Conservation (phyloP, 2,329 filamentous ascomycete species). For the Sclerotiophoma versabilis region DNA sequence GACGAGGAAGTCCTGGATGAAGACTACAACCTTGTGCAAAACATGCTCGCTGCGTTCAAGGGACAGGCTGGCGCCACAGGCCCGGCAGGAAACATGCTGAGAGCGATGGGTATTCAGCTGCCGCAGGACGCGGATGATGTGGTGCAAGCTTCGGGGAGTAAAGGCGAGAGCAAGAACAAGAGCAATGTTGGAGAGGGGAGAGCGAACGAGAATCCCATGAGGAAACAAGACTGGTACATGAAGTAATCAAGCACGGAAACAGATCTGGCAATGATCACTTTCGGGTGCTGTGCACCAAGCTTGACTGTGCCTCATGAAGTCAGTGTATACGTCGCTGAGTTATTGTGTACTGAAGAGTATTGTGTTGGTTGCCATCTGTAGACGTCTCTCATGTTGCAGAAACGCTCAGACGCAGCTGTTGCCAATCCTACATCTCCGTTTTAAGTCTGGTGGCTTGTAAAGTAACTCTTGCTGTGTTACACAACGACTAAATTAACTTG, state of each 20-base stretch:
- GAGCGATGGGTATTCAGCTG: conserved; percentile 81
- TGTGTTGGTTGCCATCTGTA: no score
- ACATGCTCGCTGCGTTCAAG: conserved; percentile 91
- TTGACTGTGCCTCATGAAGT: no score
- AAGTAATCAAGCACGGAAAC: neutral
- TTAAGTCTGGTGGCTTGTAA: no score
- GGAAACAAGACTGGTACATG: conserved; percentile 17
- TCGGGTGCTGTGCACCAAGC: no score
- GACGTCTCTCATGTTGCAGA: no score
- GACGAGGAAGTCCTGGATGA: conserved; percentile 69
- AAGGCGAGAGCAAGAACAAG: neutral
- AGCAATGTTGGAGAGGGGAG: conserved; percentile 9
- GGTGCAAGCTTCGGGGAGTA: neutral
- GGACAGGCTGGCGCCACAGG: conserved; percentile 85
- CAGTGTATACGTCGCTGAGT: no score
- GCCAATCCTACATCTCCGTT: no score
- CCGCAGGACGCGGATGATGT: conserved; percentile 77
- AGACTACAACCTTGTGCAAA: conserved; percentile 87
- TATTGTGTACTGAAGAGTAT: no score
- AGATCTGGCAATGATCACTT: no score
- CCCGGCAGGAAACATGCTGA: conserved; percentile 85
- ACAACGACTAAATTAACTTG: no score
- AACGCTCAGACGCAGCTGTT: no score
- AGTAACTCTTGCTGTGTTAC: no score
- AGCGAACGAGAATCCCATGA: conserved; percentile 13